These are phyloP conservation scores for Albugo laibachii DNA, from an alignment of 352 stramenopile species.

Conservation along the genomic window DNA sequence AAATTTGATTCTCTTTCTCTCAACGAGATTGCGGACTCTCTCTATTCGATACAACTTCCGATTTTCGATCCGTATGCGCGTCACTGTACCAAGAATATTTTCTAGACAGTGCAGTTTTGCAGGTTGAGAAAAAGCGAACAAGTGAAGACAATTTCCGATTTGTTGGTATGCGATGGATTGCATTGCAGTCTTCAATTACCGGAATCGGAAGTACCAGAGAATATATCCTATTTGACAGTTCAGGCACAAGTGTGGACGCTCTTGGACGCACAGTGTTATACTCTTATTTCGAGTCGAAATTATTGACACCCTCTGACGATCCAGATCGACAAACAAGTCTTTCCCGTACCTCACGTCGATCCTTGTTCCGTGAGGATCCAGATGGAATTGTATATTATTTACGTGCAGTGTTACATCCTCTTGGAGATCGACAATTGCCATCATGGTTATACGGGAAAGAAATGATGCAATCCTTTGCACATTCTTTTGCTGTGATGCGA, in stretches of 20 bases:
- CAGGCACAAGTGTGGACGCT: constrained; percentile 29
- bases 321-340: too few relatives aligned
- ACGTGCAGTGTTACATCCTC: background rate
- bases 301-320: constrained; percentile 5
- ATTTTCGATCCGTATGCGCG: constrained; percentile 32
- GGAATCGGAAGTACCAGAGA: constrained; percentile 47
- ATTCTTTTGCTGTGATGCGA: background rate
- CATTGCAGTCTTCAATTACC: constrained; percentile 47
- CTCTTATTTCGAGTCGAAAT: constrained; percentile 34
- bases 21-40: constrained; percentile 45
- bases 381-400: constrained; percentile 5
- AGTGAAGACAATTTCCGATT: constrained; percentile 42
- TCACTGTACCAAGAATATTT: constrained; percentile 56
- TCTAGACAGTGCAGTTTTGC: constrained; percentile 50
- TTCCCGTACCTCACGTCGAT: too few relatives aligned
- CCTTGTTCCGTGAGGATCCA: constrained; percentile 5
- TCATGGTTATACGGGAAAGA: too few relatives aligned
- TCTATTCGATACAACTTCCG: constrained; percentile 39
- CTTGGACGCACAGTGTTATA: constrained; percentile 39
- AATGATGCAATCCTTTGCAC: too few relatives aligned
- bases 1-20: constrained; percentile 43
- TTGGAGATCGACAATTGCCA: background rate
- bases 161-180: constrained; percentile 53
- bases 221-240: constrained; percentile 31
- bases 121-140: constrained; percentile 23